These are phyloP conservation scores for Stagonosporopsis rhizophila DNA, from an alignment of 2,329 filamentous ascomycete species.

Conservation along the genomic window DNA sequence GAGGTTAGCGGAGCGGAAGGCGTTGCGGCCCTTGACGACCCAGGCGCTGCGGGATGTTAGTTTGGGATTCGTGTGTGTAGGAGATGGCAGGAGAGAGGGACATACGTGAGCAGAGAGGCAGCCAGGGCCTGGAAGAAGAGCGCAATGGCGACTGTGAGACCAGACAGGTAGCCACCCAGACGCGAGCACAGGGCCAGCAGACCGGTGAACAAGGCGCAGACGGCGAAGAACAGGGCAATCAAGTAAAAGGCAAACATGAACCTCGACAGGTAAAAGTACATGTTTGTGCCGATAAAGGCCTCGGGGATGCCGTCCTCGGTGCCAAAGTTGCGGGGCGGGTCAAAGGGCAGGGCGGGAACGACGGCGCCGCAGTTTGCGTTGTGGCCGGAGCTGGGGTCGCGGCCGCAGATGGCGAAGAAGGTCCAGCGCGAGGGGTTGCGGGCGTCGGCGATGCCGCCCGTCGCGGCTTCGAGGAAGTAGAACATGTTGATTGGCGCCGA, in stretches of 20 bases:
- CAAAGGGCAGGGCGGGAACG: conserved; percentile 71
- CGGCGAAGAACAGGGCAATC: conserved; percentile 80
- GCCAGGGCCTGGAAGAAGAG: conserved; percentile 74
- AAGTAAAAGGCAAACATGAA: conserved; percentile 94
- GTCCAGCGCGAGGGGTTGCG: conserved; percentile 79
- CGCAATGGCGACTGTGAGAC: conserved; percentile 63
- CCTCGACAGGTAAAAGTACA: conserved; percentile 84
- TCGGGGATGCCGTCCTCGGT: conserved; percentile 61
- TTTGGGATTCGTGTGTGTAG: background rate
- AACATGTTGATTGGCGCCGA: conserved; percentile 71
- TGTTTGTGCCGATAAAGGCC: conserved; percentile 63
- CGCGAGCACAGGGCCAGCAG: conserved; percentile 75
- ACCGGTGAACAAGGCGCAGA: conserved; percentile 70
- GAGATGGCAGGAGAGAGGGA: background rate
- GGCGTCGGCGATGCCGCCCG: conserved; percentile 67
- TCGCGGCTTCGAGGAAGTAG: conserved; percentile 86
- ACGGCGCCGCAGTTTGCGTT: conserved; percentile 67
- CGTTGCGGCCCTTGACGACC: conserved; percentile 74
- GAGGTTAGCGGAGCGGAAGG: conserved; percentile 65
- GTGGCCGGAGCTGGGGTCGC: conserved; percentile 57
- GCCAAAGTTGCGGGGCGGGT: conserved; percentile 67
- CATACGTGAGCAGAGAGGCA: conserved; percentile 78
- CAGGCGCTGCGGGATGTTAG: conserved; percentile 58
- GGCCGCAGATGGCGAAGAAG: conserved; percentile 83
- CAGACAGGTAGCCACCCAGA: conserved; percentile 72